Evolutionary conservation across 306 rosid species (phyloP).

Genomic region (Rubus idaeus): DNA sequence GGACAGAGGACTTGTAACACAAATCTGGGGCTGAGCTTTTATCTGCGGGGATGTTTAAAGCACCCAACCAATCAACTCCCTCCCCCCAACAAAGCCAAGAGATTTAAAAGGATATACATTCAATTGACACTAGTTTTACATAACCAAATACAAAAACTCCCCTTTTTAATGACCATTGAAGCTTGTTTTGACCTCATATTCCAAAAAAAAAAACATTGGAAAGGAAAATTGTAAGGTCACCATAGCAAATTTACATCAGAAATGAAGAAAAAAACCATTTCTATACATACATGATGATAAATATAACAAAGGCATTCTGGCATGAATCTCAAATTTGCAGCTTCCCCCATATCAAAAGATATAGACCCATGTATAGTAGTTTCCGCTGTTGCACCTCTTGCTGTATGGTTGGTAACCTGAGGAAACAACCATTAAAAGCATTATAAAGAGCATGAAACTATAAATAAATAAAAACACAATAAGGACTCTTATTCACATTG

Average conservation of each 20-base stretch:
- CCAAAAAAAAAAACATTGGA: not conserved
- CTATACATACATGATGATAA: slow-evolving; percentile 82
- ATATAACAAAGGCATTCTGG: slow-evolving; percentile 98
- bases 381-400: slow-evolving; percentile 99
- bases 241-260: not conserved
- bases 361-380: slow-evolving; percentile 90
- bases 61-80: not conserved
- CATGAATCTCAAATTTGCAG: slow-evolving; percentile 97
- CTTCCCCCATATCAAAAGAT: slow-evolving; percentile 99
- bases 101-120: not conserved
- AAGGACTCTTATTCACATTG: not conserved
- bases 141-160: not conserved
- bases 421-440: slow-evolving; percentile 22
- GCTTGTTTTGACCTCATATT: not conserved
- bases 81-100: not conserved
- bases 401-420: slow-evolving; percentile 97
- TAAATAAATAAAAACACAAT: not conserved
- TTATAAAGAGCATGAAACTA: not conserved
- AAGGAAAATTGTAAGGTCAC: not conserved
- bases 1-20: too few relatives aligned
- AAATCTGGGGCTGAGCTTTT: not conserved
- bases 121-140: not conserved
- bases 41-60: not conserved
- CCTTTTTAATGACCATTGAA: not conserved
- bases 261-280: not conserved